Evolutionary conservation across 345 rosid species (phyloP).

Genomic region (Anastatica hierochuntica): DNA sequence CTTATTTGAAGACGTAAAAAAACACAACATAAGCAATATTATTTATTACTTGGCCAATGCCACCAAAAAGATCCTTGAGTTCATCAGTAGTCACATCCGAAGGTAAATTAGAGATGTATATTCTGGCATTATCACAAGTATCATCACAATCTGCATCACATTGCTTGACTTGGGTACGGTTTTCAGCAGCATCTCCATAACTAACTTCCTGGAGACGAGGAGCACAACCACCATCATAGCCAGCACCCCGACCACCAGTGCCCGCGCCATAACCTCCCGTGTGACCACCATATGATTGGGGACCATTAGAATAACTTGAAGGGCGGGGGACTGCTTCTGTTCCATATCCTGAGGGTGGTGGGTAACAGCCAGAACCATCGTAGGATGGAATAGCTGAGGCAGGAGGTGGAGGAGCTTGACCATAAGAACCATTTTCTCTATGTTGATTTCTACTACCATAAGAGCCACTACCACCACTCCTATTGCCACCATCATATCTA

Average conservation of each 20-base stretch:
- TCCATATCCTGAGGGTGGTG: conserved; percentile 61
- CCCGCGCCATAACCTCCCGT: conserved; percentile 55
- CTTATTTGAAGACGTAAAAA: too few relatives aligned
- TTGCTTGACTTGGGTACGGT: conserved; percentile 82
- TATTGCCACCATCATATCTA: conserved; percentile 41
- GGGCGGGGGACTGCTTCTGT: conserved; percentile 83
- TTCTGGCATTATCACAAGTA: conserved; percentile 82
- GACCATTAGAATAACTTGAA: conserved; percentile 73
- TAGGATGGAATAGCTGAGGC: conserved; percentile 56
- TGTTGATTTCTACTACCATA: conserved; percentile 35
- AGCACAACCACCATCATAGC: conserved; percentile 50
- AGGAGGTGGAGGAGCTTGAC: conserved; percentile 60
- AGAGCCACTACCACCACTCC: conserved; percentile 51
- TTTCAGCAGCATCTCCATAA: conserved; percentile 37
- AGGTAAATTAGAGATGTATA: conserved; percentile 95
- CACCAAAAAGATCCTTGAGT: conserved; percentile 83
- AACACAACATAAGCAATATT: too few relatives aligned
- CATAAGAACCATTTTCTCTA: conserved; percentile 51
- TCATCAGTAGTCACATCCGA: conserved; percentile 84
- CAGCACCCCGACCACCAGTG: conserved; percentile 40
- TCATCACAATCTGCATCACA: conserved; percentile 78
- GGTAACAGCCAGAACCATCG: conserved; percentile 47
- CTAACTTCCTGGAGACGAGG: conserved; percentile 45
- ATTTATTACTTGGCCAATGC: conserved; percentile 95
- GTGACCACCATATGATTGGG: conserved; percentile 75